Percentiles rank a stretch among this genome's conserved stretches.
These are phyloP conservation scores for Monilinia polystroma DNA, from an alignment of 2,329 filamentous ascomycete genomes.

Conservation along the genomic window DNA sequence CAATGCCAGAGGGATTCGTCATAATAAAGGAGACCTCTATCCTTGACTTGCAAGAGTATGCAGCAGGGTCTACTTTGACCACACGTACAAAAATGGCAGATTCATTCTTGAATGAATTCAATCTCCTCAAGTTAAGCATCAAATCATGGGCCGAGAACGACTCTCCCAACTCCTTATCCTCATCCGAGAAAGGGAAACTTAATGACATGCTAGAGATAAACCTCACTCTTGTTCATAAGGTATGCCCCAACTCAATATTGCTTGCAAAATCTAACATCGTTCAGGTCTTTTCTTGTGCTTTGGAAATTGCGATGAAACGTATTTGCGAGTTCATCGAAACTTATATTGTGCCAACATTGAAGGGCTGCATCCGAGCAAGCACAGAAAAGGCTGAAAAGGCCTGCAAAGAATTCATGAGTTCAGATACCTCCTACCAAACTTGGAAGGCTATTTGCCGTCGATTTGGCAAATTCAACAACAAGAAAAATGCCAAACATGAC, in stretches of 20 bases:
- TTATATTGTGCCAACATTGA: not conserved
- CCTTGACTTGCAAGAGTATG: not conserved
- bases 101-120: not conserved
- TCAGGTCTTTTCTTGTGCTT: not conserved
- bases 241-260: not conserved
- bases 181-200: not conserved
- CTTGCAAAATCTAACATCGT: not conserved
- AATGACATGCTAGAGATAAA: not conserved
- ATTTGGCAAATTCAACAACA: not conserved
- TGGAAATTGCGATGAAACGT: not conserved
- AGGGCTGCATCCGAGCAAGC: not conserved
- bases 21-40: not conserved
- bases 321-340: not conserved
- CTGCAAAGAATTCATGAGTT: not conserved
- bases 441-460: conserved; percentile 5
- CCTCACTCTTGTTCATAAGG: not conserved
- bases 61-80: not conserved
- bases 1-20: not conserved
- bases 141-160: conserved; percentile 6
- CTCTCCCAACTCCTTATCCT: not conserved
- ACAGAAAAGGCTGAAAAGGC: not conserved
- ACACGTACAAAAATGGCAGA: not conserved
- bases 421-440: not conserved
- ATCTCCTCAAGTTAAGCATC: not conserved
- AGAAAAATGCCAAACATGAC: not conserved